phyloP scores from a whole-genome alignment of 2,329 filamentous ascomycete genomes.

The Colletotrichum shisoi region DNA sequence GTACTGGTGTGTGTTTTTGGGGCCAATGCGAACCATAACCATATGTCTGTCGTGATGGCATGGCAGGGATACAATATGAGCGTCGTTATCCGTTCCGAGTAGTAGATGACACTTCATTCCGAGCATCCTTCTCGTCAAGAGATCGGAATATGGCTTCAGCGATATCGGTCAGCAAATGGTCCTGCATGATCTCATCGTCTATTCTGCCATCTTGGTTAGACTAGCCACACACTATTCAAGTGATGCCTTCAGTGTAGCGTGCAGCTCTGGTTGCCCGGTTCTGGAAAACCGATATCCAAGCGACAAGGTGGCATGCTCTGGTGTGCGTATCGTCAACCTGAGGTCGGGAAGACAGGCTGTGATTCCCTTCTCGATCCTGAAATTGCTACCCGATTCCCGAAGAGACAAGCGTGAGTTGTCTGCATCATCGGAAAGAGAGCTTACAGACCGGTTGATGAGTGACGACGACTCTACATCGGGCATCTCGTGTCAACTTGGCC shows the following conservation, averaged over 20 bases:
- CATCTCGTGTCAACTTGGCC: neutral
- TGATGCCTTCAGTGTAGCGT: too few relatives aligned
- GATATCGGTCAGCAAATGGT: neutral
- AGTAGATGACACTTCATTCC: too few relatives aligned
- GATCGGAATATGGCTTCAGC: neutral
- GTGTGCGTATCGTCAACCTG: too few relatives aligned
- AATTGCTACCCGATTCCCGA: neutral
- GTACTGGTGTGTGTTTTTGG: neutral
- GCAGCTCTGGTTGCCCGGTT: too few relatives aligned
- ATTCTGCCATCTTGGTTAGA: too few relatives aligned
- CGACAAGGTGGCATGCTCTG: neutral
- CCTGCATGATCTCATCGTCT: neutral
- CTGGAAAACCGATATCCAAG: neutral
- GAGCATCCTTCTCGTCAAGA: neutral
- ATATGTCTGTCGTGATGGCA: neutral
- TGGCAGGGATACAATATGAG: neutral
- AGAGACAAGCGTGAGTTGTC: neutral
- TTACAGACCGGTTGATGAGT: neutral
- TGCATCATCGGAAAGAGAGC: neutral
- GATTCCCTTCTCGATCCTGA: neutral
- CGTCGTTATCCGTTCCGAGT: neutral
- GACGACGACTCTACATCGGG: neutral
- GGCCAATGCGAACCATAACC: slow-evolving; percentile 4
- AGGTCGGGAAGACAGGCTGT: neutral
- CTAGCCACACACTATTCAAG: too few relatives aligned